Percentiles rank a stretch among this genome's conserved stretches.
phyloP scores from a whole-genome alignment of 768 basidiomycete species.

The Trametes punicea region DNA sequence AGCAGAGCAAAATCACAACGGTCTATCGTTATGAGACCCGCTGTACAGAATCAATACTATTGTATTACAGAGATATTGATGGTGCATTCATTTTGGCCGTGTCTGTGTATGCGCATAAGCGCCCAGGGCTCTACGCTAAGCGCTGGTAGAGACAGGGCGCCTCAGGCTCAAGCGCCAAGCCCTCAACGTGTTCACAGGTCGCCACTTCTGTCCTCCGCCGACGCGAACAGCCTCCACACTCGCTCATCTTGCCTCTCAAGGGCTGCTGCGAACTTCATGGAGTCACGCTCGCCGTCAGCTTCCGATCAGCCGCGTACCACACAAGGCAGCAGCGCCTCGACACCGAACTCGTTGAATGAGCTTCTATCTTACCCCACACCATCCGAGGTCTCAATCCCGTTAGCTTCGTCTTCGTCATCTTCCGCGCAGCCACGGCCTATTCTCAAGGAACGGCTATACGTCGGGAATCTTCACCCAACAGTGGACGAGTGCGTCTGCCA shows the following conservation, averaged over 20 bases:
- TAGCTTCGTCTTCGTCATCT: constrained; percentile 10
- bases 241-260: not conserved
- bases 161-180: too few species aligned
- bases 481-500: constrained; percentile 74
- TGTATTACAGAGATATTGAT: too few species aligned
- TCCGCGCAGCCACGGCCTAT: constrained; percentile 26
- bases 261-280: constrained; percentile 2
- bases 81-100: too few species aligned
- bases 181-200: too few species aligned
- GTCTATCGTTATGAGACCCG: too few species aligned
- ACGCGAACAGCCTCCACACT: too few species aligned
- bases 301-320: not conserved
- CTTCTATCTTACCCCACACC: constrained; percentile 30
- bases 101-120: too few species aligned
- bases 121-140: too few species aligned
- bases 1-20: too few species aligned
- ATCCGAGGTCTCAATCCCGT: constrained; percentile 13
- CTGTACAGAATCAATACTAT: too few species aligned
- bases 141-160: too few species aligned
- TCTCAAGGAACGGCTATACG: constrained; percentile 75
- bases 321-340: not conserved
- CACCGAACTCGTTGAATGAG: constrained; percentile 8
- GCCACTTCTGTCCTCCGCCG: too few species aligned
- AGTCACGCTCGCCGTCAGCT: not conserved
- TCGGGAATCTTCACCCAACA: constrained; percentile 84